These are phyloP conservation scores for Hansenula lynferdii DNA, from an alignment of 1,139 yeast species.

Conservation along the genomic window DNA sequence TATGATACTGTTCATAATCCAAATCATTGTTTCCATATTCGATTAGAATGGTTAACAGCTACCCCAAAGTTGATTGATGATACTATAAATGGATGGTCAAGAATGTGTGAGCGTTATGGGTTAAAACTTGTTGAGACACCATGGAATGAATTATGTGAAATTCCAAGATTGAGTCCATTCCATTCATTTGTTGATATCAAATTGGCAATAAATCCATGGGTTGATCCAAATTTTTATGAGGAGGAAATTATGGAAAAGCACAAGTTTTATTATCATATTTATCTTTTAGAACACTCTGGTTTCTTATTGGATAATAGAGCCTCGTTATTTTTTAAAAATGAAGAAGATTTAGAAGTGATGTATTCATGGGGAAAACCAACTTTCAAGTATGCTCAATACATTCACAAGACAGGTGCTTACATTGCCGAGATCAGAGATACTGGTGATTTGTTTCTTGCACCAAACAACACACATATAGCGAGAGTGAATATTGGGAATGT, in stretches of 20 bases:
- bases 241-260: slow-evolving; percentile 35
- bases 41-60: slow-evolving; percentile 90
- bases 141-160: slow-evolving; percentile 76
- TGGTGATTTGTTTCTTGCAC: slow-evolving; percentile 78
- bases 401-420: slow-evolving; percentile 85
- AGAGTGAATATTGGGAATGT: slow-evolving; percentile 43
- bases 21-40: slow-evolving; percentile 87
- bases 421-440: slow-evolving; percentile 82
- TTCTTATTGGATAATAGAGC: slow-evolving; percentile 83
- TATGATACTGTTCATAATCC: slow-evolving; percentile 93
- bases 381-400: slow-evolving; percentile 81
- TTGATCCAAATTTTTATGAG: slow-evolving; percentile 42
- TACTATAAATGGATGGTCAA: slow-evolving; percentile 72
- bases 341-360: slow-evolving; percentile 53
- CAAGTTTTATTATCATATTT: slow-evolving; percentile 56
- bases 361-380: slow-evolving; percentile 93
- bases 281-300: slow-evolving; percentile 61
- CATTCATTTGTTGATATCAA: slow-evolving; percentile 75
- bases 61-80: slow-evolving; percentile 90
- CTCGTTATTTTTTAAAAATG: slow-evolving; percentile 46
- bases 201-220: slow-evolving; percentile 68
- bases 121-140: slow-evolving; percentile 88
- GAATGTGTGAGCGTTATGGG: slow-evolving; percentile 84
- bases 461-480: slow-evolving; percentile 70
- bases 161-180: slow-evolving; percentile 78